A percentile compares a stretch with the other conserved stretches of the same genome.
These are phyloP conservation scores for Cyberlindnera galapagoensis DNA, from an alignment of 805 yeast species.

Conservation along the genomic window DNA sequence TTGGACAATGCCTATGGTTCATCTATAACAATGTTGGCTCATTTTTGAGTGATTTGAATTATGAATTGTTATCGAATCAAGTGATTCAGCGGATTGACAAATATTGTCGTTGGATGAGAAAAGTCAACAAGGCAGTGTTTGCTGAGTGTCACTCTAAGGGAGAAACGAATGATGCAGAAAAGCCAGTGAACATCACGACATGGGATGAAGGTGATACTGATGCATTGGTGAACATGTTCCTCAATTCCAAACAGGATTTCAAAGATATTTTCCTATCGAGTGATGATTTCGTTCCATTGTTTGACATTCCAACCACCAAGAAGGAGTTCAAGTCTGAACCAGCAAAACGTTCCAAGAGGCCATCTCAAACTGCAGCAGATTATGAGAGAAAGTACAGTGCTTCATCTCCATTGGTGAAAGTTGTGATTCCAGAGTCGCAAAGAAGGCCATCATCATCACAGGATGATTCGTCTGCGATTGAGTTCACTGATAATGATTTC, in stretches of 20 bases:
- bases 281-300: conserved; percentile 30
- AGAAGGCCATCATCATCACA: conserved; percentile 5
- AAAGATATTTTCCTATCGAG: conserved; percentile 36
- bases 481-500: conserved; percentile 26
- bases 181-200: conserved; percentile 8
- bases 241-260: conserved; percentile 28
- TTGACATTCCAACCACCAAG: conserved; percentile 24
- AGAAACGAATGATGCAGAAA: conserved; percentile 7
- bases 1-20: conserved; percentile 60
- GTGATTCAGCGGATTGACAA: conserved; percentile 24
- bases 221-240: conserved; percentile 28
- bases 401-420: conserved; percentile 1
- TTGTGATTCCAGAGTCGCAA: conserved; percentile 3
- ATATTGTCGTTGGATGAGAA: conserved; percentile 31
- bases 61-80: conserved; percentile 12
- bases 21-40: conserved; percentile 59
- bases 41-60: conserved; percentile 37
- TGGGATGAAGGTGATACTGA: conserved; percentile 28
- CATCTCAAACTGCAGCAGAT: conserved; percentile 4
- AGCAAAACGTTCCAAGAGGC: conserved; percentile 4
- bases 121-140: conserved; percentile 17
- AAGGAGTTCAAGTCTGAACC: conserved; percentile 15
- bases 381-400: conserved; percentile 9
- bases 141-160: too few relatives aligned
- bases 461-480: conserved; percentile 25